phyloP scores from a whole-genome alignment of 176 grass and related monocot species.

The Phoenix roebelenii region DNA sequence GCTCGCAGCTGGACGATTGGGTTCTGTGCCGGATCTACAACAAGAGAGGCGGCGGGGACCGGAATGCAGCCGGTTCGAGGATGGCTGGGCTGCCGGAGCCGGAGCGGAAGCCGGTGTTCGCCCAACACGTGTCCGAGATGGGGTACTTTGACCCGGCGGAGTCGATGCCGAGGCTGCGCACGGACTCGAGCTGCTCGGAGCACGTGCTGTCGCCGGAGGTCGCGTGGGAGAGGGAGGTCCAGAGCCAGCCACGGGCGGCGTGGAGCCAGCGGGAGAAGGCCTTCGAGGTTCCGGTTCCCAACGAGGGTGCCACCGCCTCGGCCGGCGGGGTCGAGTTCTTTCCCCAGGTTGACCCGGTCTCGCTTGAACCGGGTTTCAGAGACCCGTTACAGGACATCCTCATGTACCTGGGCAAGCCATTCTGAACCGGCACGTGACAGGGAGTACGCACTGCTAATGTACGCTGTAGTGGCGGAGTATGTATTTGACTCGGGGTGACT shows the following conservation, averaged over 20 bases:
- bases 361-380: constrained; percentile 13
- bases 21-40: constrained; percentile 16
- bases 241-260: constrained; percentile 68
- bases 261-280: constrained; percentile 81
- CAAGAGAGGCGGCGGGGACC: constrained; percentile 24
- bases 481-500: constrained; percentile 2
- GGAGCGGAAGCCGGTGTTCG: constrained; percentile 48
- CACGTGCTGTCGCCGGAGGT: constrained; percentile 76
- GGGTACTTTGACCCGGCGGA: constrained; percentile 77
- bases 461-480: too few species aligned
- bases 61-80: constrained; percentile 24
- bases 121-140: constrained; percentile 24
- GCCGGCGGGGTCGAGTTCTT: constrained; percentile 22
- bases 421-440: constrained; percentile 16
- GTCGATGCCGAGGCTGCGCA: constrained; percentile 85
- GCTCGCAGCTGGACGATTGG: constrained; percentile 18
- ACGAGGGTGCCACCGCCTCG: not conserved
- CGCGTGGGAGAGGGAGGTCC: constrained; percentile 67
- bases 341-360: constrained; percentile 9
- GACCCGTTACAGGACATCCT: constrained; percentile 95
- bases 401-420: constrained; percentile 88
- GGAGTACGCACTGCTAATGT: too few species aligned
- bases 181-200: constrained; percentile 94
- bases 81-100: constrained; percentile 7
- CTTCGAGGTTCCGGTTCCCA: constrained; percentile 16